These are phyloP conservation scores for Pichia sp. DNA, from an alignment of 1,139 yeast genomes.

Conservation along the genomic window DNA sequence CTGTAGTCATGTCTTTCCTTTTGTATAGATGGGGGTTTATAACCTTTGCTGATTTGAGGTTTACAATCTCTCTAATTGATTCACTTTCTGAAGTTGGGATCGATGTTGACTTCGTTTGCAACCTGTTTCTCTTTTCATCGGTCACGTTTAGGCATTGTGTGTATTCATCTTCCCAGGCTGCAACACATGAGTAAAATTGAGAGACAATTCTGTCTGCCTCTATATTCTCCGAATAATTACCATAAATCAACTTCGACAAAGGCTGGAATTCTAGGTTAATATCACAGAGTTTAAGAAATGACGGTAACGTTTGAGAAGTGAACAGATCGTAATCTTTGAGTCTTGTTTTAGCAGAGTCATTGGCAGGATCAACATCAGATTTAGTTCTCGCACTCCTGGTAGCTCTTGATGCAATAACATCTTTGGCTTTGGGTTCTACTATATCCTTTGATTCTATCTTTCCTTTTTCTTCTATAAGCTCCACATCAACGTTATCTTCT, in stretches of 20 bases:
- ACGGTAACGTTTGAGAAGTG: slow-evolving; percentile 15
- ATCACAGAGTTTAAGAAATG: slow-evolving; percentile 20
- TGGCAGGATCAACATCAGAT: slow-evolving; percentile 7
- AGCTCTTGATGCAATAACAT: neutral
- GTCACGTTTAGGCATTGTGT: slow-evolving; percentile 32
- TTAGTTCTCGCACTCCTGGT: slow-evolving; percentile 6
- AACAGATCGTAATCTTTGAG: slow-evolving; percentile 19
- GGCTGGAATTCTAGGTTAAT: neutral
- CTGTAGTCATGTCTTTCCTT: slow-evolving; percentile 18
- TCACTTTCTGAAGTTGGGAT: slow-evolving; percentile 11
- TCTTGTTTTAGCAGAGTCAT: slow-evolving; percentile 7
- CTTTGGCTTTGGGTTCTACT: neutral
- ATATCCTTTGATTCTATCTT: neutral
- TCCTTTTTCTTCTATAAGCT: slow-evolving; percentile 1
- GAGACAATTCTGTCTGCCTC: slow-evolving; percentile 22
- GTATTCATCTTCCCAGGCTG: slow-evolving; percentile 41
- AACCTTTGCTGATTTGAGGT: slow-evolving; percentile 7
- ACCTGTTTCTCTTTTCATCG: slow-evolving; percentile 19
- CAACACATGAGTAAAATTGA: slow-evolving; percentile 38
- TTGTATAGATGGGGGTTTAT: slow-evolving; percentile 18
- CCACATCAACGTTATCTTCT: slow-evolving; percentile 7
- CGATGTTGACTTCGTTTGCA: neutral
- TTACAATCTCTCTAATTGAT: slow-evolving; percentile 37
- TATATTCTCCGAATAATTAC: neutral
- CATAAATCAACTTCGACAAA: slow-evolving; percentile 15